A percentile compares a stretch with the other conserved stretches of the same genome.
These are phyloP conservation scores for Pseudotsuga menziesii DNA, from an alignment of 75 land plant species.

Conservation along the genomic window DNA sequence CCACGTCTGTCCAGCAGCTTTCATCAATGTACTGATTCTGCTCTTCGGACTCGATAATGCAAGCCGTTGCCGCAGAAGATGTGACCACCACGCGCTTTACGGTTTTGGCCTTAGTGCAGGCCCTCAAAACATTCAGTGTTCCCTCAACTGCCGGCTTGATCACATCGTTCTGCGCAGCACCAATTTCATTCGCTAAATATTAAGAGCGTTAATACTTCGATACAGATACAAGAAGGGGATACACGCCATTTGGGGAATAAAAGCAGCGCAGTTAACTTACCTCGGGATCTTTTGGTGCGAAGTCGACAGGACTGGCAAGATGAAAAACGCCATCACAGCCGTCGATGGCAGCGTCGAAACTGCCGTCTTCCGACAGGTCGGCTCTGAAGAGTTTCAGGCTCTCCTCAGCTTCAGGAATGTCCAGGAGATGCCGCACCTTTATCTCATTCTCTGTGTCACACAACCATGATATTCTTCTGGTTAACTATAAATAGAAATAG, in stretches of 20 bases:
- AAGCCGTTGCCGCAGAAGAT: constrained; percentile 47
- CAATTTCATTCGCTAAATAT: background rate
- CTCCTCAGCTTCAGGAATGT: constrained; percentile 26
- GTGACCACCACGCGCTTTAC: constrained; percentile 60
- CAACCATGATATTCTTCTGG: background rate
- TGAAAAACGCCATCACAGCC: constrained; percentile 46
- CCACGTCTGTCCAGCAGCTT: constrained; percentile 53
- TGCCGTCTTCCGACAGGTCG: constrained; percentile 23
- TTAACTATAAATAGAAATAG: background rate
- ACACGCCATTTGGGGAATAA: background rate
- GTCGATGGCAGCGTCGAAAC: constrained; percentile 20
- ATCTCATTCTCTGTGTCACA: constrained; percentile 4
- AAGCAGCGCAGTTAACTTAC: background rate
- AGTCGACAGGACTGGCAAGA: constrained; percentile 19
- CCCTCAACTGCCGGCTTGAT: constrained; percentile 70
- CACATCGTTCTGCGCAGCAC: constrained; percentile 51
- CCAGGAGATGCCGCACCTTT: constrained; percentile 19
- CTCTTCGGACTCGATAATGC: constrained; percentile 35
- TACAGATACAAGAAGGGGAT: background rate
- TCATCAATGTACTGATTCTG: constrained; percentile 43
- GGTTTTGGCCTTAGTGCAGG: constrained; percentile 31
- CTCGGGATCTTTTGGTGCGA: constrained; percentile 10
- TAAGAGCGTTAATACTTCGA: background rate
- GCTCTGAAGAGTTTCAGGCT: constrained; percentile 35
- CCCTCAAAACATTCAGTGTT: constrained; percentile 50